These are phyloP conservation scores for Mycena haematopus DNA, from an alignment of 768 basidiomycete genomes.

Conservation along the genomic window DNA sequence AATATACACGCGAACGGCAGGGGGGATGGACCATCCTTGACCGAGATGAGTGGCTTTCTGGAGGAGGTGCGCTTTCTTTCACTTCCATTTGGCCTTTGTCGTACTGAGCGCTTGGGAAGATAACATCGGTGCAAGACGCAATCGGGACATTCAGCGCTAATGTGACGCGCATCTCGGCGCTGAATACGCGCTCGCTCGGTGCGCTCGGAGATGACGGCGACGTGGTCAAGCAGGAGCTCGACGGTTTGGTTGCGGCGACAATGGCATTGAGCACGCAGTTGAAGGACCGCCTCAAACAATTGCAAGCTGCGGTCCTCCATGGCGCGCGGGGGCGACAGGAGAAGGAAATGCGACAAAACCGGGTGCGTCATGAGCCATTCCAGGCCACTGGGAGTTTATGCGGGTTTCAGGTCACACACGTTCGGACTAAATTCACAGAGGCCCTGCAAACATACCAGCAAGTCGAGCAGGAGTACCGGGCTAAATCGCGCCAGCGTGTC, in stretches of 20 bases:
- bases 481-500: slow-evolving; percentile 67
- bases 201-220: slow-evolving; percentile 40
- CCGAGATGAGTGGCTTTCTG: slow-evolving; percentile 18
- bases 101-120: slow-evolving; percentile 34
- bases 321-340: slow-evolving; percentile 38
- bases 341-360: slow-evolving; percentile 46
- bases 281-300: slow-evolving; percentile 62
- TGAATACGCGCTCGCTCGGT: slow-evolving; percentile 47
- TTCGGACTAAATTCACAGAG: slow-evolving; percentile 76
- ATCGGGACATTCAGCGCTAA: slow-evolving; percentile 47
- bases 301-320: slow-evolving; percentile 47
- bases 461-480: slow-evolving; percentile 74
- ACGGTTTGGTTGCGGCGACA: slow-evolving; percentile 65
- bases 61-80: slow-evolving; percentile 11
- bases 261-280: slow-evolving; percentile 62
- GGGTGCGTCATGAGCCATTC: slow-evolving; percentile 11
- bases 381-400: too few relatives aligned
- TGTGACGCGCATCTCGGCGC: slow-evolving; percentile 44
- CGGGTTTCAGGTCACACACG: slow-evolving; percentile 55
- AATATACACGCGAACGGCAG: slow-evolving; percentile 4
- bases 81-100: neutral
- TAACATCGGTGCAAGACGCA: slow-evolving; percentile 47
- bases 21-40: neutral
- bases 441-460: slow-evolving; percentile 79
- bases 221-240: slow-evolving; percentile 44